Base-by-base conservation (phyloP, 2,329 filamentous ascomycete genomes). In the Colletotrichum neosansevieriae region DNA sequence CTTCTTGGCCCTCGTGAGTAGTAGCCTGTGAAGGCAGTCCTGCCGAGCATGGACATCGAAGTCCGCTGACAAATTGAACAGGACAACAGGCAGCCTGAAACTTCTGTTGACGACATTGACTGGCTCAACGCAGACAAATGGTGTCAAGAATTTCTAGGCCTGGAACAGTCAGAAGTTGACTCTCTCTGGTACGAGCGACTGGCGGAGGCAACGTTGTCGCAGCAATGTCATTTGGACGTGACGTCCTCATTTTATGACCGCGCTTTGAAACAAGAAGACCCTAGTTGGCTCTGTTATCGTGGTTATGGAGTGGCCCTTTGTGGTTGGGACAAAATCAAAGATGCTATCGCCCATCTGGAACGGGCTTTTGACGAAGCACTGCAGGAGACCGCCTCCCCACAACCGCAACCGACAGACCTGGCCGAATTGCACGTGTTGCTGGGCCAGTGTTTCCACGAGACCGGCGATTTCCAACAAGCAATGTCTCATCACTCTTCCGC, bases 181-280 rank as follows among this genome's bases (percentile, higher is more conserved):
- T 54, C 29, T 36, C 50, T 54, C 13, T 54, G 50, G 29, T 54
- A 36, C 13, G 50, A 54, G 32, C 21, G 50, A n/a, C n/a, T 54
- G 15, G 50, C 50, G n/a, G 29, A 38, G 50, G 50, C 15, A 21
- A n/a, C 50, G 29, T 49, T 21, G 45, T 6, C 45, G 17, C 4
- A 49, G 11, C n/a, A 24, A 13, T 49, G 45, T 21, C 45, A 4
- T 21, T 15, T n/a, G n/a, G 10, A 36, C n/a, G 24, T 29, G 32
- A n/a, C 50, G 1, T 4, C 34, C 7, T 38, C 29, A 4, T 5
- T 54, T 12, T 54, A 54, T 11, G 17, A 54, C 24, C 29, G 29
- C 32, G 50, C 50, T 19, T 32, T 38, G 6, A n/a, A 38, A 19
- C 29, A n/a, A 11, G 11, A 54, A 6, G n/a, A 54, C 11, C 50